A percentile compares a stretch with the other conserved stretches of the same genome.
Conservation (phyloP, 345 rosid genomes). For the Syzygium aromaticum region DNA sequence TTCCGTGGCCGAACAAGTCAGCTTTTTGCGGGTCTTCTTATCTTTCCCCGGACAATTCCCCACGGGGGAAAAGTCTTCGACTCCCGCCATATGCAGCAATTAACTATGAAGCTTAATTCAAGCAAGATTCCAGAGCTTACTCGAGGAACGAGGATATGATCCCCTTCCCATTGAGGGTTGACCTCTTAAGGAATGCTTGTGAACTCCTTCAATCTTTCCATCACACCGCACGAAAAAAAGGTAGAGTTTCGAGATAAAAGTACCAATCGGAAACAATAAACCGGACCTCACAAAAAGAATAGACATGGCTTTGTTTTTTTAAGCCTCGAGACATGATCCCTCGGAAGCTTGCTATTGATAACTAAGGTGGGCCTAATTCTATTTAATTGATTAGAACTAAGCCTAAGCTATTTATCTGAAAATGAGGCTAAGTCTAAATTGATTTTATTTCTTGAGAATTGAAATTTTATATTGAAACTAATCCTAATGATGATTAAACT, state of each 20-base stretch:
- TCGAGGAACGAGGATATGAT: background rate
- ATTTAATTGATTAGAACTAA: too few relatives aligned
- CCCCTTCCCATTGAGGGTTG: background rate
- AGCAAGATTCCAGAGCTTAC: background rate
- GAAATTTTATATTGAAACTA: too few relatives aligned
- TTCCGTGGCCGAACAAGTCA: background rate
- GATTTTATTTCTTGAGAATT: too few relatives aligned
- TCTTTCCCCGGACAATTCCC: background rate
- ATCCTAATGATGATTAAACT: too few relatives aligned
- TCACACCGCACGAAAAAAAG: slow-evolving; percentile 19
- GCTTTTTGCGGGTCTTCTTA: background rate
- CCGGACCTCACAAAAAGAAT: background rate
- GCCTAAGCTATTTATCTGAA: too few relatives aligned
- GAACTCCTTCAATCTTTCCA: slow-evolving; percentile 23
- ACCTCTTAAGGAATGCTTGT: background rate
- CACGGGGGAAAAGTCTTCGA: background rate
- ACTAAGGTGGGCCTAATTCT: too few relatives aligned
- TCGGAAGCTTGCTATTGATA: too few relatives aligned
- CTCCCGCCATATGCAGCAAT: background rate
- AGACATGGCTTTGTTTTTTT: too few relatives aligned
- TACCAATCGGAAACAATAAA: background rate
- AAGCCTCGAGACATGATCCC: too few relatives aligned
- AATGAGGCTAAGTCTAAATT: too few relatives aligned
- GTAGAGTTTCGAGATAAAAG: background rate
- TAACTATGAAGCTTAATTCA: background rate